Evolutionary conservation across 441 rosid genomes (phyloP), one percentile per base, ranked within the genome.

Genomic region (Populus trichocarpa): DNA sequence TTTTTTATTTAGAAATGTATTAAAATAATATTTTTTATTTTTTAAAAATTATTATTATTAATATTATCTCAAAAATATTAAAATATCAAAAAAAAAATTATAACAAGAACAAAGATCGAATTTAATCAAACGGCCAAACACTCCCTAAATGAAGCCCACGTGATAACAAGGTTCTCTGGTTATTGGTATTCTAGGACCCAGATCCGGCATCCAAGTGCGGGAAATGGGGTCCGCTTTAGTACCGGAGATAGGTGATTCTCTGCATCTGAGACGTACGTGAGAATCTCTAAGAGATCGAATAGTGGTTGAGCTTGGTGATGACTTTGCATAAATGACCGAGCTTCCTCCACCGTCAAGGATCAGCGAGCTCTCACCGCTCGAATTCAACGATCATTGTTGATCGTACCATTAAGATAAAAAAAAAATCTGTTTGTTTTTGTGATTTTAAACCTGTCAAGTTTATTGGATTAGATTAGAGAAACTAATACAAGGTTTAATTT

Each of bases 201-300:
- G 83, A 76, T 80, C 80, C 57, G 66, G 80, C 86, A 76, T 81
- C 78, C 75, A 66, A 81, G 81, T 75, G 67, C 50, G 50, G 33
- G 59, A 53, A 50, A 67, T 35, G 53, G 71, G 72, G 40, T 12
- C 77, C 77, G 14, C 28, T 25, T 38, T 16, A 11, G 0, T 30
- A 1, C 50, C 20, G 30, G 25, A 38, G 61, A 38, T 57, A 10
- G n/a, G 12, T 74, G 77, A 40, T 74, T 65, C 40, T 40, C 26
- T 65, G 77, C 22, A 12, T 25, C 10, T 14, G 30, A 18, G 70
- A 9, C 1, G 71, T 74, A 66, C 77, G 67, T 74, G 38, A 16
- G 66, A 46, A 46, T 46, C 57, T 46, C 20, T 14, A 14, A 46
- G 57, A 14, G 20, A 46, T 46, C 57, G 57, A 46, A 14, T 46